Evolutionary conservation across 2,329 filamentous ascomycete genomes (phyloP).

Genomic region (Colletotrichum destructivum): DNA sequence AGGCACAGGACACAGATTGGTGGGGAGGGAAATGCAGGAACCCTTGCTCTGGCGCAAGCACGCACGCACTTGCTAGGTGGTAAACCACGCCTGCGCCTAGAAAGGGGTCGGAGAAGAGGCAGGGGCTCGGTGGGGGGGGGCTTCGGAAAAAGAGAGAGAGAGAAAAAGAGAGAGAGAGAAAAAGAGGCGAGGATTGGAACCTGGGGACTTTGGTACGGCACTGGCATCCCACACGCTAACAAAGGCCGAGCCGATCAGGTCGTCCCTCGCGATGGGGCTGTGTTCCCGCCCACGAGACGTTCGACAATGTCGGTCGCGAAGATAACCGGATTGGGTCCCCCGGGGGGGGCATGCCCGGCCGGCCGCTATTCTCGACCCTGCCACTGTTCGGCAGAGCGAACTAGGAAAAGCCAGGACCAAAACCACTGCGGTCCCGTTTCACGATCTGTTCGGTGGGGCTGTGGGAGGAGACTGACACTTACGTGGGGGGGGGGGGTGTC

Average conservation of each 20-base stretch:
- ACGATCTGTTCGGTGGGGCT: background rate
- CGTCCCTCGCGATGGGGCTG: background rate
- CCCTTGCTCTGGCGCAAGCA: conserved; percentile 24
- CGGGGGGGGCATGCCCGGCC: no score
- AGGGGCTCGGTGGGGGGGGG: background rate
- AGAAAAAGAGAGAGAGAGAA: background rate
- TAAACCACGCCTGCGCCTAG: conserved; percentile 19
- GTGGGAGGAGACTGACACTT: no score
- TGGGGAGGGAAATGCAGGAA: conserved; percentile 13
- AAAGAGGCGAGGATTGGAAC: background rate
- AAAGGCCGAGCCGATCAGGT: background rate
- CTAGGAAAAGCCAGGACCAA: background rate
- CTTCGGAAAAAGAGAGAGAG: background rate
- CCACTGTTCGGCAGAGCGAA: background rate
- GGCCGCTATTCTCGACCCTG: background rate
- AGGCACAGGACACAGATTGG: conserved; percentile 1
- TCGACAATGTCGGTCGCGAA: background rate
- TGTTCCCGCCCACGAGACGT: background rate
- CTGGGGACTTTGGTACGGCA: background rate
- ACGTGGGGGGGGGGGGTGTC: no score
- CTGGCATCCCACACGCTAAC: conserved; percentile 1
- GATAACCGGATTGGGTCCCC: no score
- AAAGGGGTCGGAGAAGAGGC: conserved; percentile 22
- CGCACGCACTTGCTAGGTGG: background rate
- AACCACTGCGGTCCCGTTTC: background rate